Evolutionary conservation across 352 stramenopile genomes (phyloP).

Genomic region (Phytophthora idaei): DNA sequence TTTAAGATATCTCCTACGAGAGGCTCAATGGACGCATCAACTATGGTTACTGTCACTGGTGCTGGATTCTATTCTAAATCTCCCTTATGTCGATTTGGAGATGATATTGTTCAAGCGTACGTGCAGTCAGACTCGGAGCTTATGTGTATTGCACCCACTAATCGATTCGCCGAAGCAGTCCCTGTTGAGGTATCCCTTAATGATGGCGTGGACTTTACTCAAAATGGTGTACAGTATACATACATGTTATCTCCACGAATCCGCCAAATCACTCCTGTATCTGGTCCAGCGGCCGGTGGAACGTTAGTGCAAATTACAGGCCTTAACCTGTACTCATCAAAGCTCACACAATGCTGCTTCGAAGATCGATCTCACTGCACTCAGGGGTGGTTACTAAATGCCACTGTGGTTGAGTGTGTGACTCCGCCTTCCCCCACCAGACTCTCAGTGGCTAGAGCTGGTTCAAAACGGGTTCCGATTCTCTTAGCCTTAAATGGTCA

Average conservation of each 20-base stretch:
- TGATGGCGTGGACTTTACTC: conserved; percentile 88
- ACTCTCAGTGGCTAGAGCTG: conserved; percentile 10
- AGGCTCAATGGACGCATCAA: conserved; percentile 59
- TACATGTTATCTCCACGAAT: conserved; percentile 64
- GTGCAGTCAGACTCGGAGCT: conserved; percentile 46
- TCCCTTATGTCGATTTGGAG: conserved; percentile 64
- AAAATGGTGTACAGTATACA: conserved; percentile 61
- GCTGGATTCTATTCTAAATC: conserved; percentile 36
- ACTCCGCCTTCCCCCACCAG: conserved; percentile 37
- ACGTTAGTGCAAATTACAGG: conserved; percentile 64
- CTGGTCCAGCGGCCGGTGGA: conserved; percentile 52
- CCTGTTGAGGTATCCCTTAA: conserved; percentile 85
- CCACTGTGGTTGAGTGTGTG: conserved; percentile 40
- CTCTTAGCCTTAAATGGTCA: conserved; percentile 82
- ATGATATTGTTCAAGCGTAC: conserved; percentile 37
- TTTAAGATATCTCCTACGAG: conserved; percentile 47
- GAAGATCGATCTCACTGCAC: conserved; percentile 46
- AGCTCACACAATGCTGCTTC: conserved; percentile 69
- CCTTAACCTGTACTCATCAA: conserved; percentile 62
- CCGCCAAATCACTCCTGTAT: conserved; percentile 46
- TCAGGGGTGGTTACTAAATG: conserved; percentile 41
- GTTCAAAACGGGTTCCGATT: conserved; percentile 46
- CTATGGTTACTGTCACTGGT: conserved; percentile 56
- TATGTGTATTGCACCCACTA: conserved; percentile 48
- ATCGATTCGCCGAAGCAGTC: conserved; percentile 39